Conservation (phyloP, 805 yeast genomes). For the Yarrowia sp. region DNA sequence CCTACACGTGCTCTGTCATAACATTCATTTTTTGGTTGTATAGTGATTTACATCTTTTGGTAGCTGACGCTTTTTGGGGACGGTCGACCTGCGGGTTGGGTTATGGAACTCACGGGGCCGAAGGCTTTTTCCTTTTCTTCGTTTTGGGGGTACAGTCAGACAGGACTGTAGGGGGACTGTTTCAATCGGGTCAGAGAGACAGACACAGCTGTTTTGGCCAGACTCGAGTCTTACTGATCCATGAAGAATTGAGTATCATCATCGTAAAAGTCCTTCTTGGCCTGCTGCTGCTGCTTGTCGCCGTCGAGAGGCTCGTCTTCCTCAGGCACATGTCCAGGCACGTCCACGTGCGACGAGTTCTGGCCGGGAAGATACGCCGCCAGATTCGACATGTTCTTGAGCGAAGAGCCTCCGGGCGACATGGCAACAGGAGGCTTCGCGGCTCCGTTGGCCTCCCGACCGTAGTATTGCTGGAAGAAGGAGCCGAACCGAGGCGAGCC, state of each 20-base stretch:
- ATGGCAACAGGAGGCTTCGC: constrained; percentile 33
- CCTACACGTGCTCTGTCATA: constrained; percentile 2
- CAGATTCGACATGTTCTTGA: constrained; percentile 14
- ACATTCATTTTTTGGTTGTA: constrained; percentile 35
- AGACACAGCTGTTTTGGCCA: no score
- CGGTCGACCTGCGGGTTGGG: constrained; percentile 21
- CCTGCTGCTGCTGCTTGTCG: constrained; percentile 7
- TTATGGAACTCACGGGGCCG: constrained; percentile 22
- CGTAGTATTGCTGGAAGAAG: constrained; percentile 37
- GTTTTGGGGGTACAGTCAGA: neutral
- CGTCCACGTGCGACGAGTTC: constrained; percentile 12
- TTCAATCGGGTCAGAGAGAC: no score
- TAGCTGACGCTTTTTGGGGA: constrained; percentile 34
- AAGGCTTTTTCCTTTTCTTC: neutral
- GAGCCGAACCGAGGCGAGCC: constrained; percentile 37
- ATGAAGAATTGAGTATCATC: constrained; percentile 40
- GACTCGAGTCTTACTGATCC: constrained; percentile 26
- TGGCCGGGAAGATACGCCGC: constrained; percentile 29
- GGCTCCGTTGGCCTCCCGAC: constrained; percentile 18
- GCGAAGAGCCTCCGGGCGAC: constrained; percentile 15
- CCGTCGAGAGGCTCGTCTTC: constrained; percentile 26
- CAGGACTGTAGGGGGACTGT: no score
- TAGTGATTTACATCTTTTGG: constrained; percentile 36
- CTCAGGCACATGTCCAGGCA: constrained; percentile 25
- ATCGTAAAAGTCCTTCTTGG: constrained; percentile 34